Percentiles rank a stretch among this genome's conserved stretches.
Conservation (phyloP, 2,329 filamentous ascomycete species). For the Cercospora zeae-maydis region DNA sequence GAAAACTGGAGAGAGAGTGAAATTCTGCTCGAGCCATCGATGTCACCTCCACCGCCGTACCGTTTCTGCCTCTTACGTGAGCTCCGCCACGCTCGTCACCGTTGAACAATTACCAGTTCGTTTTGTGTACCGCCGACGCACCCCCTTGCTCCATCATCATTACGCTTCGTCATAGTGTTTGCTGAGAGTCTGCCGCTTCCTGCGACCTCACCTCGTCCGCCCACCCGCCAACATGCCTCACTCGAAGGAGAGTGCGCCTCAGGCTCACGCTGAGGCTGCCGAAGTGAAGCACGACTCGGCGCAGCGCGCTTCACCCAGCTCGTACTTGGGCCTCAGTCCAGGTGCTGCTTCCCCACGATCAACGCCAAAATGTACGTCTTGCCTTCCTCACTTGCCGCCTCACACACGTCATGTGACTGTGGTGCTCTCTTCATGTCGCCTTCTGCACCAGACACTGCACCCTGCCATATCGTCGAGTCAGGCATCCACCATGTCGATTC, state of each 20-base stretch:
- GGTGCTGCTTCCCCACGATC: constrained; percentile 23
- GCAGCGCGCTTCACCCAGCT: constrained; percentile 30
- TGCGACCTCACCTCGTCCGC: constrained; percentile 2
- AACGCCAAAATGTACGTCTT: constrained; percentile 32
- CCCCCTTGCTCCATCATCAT: constrained; percentile 4
- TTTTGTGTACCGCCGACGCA: background rate
- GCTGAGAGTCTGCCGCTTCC: background rate
- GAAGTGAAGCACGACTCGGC: constrained; percentile 25
- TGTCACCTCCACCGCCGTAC: constrained; percentile 1
- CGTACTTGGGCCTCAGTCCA: constrained; percentile 27
- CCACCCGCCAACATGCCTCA: constrained; percentile 18
- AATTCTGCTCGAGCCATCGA: constrained; percentile 2
- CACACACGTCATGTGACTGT: background rate
- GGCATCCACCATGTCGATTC: background rate
- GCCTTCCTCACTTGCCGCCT: constrained; percentile 9
- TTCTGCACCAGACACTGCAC: background rate
- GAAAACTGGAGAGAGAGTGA: background rate
- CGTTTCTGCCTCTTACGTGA: background rate
- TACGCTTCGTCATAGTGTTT: constrained; percentile 1
- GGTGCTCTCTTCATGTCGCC: background rate
- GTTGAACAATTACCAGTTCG: background rate
- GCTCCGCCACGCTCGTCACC: background rate
- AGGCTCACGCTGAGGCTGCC: constrained; percentile 6
- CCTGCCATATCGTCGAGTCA: background rate
- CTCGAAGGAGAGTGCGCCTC: constrained; percentile 15